Conservation (phyloP, 805 yeast species). For the Wickerhamomyces bisporus region DNA sequence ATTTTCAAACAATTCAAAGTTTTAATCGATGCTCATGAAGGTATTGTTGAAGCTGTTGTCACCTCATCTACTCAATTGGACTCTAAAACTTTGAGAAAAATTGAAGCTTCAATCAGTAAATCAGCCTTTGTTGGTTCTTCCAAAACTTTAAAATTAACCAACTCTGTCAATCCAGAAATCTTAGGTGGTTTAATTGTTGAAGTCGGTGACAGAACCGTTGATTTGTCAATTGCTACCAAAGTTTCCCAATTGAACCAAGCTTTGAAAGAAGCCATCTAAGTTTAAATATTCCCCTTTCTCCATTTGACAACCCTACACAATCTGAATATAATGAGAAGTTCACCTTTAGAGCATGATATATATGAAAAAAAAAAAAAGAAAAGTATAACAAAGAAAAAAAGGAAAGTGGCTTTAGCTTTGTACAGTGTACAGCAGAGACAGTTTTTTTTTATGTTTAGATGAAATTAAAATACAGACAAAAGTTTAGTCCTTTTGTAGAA, state of each 20-base stretch:
- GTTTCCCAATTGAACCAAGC: constrained; percentile 85
- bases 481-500: too few relatives aligned
- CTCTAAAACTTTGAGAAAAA: constrained; percentile 67
- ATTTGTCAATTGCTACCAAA: constrained; percentile 80
- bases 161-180: constrained; percentile 83
- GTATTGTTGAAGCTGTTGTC: constrained; percentile 88
- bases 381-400: neutral
- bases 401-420: neutral
- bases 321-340: too few relatives aligned
- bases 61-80: constrained; percentile 86
- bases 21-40: constrained; percentile 84
- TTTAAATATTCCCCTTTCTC: neutral
- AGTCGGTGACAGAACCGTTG: constrained; percentile 96
- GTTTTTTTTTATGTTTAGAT: constrained; percentile 6
- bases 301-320: too few relatives aligned
- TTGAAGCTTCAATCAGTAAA: constrained; percentile 70
- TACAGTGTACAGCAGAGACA: constrained; percentile 2
- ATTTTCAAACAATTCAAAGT: constrained; percentile 68
- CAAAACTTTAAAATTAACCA: constrained; percentile 78
- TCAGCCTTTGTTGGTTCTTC: constrained; percentile 81
- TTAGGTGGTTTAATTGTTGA: constrained; percentile 95
- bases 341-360: constrained; percentile 3
- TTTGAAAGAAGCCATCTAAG: constrained; percentile 78
- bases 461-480: too few relatives aligned
- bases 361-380: neutral